phyloP scores from a whole-genome alignment of 2,329 filamentous ascomycete genomes.

The Coleophoma cylindrospora region DNA sequence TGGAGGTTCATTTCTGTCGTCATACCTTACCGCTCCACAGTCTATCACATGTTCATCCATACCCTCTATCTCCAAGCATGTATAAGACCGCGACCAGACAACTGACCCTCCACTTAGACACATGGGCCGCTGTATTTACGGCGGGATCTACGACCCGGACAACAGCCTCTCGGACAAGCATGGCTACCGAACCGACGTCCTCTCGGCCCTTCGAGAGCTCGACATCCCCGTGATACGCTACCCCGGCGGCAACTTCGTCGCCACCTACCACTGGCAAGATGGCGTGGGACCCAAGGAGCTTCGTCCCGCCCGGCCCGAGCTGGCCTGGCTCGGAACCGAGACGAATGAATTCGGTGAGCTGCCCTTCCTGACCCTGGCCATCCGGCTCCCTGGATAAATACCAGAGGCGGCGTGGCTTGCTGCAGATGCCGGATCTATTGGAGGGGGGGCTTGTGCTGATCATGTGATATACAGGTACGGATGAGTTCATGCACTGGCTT shows the following conservation, averaged over 20 bases:
- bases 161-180: slow-evolving; percentile 68
- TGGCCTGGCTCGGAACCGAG: slow-evolving; percentile 76
- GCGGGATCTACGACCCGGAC: slow-evolving; percentile 75
- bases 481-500: slow-evolving; percentile 84
- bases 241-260: slow-evolving; percentile 79
- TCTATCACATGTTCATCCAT: no score
- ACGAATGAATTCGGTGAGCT: slow-evolving; percentile 66
- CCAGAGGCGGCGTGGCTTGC: neutral
- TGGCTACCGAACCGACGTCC: slow-evolving; percentile 75
- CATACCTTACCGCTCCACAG: no score
- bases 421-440: no score
- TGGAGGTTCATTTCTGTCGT: neutral
- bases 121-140: slow-evolving; percentile 87
- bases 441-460: neutral
- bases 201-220: slow-evolving; percentile 67
- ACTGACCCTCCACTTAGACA: slow-evolving; percentile 45
- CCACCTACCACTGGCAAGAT: slow-evolving; percentile 83
- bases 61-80: no score
- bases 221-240: slow-evolving; percentile 74
- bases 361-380: neutral
- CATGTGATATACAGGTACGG: slow-evolving; percentile 40
- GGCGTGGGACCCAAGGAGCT: slow-evolving; percentile 70
- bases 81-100: no score
- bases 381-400: neutral
- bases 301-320: slow-evolving; percentile 59